Percentiles rank a stretch among this genome's conserved stretches.
Evolutionary conservation across 495 filamentous ascomycete genomes (phyloP).

Genomic region (Penicillium turbatum): DNA sequence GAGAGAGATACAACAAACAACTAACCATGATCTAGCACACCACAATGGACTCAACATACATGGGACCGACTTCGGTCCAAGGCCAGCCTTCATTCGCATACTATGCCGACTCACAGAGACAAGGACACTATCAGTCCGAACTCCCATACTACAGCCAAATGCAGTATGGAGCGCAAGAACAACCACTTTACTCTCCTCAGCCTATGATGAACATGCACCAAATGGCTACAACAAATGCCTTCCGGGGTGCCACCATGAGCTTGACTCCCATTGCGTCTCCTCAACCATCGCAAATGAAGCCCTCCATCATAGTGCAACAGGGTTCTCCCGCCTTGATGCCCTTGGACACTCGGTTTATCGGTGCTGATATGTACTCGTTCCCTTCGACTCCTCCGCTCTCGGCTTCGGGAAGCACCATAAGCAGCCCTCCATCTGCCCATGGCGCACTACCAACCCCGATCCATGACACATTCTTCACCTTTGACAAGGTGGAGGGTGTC

Average conservation of each 20-base stretch:
- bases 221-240: constrained; percentile 59
- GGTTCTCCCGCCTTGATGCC: constrained; percentile 68
- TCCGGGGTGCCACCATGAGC: constrained; percentile 47
- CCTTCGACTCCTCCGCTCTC: constrained; percentile 89
- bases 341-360: constrained; percentile 71
- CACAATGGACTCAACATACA: constrained; percentile 56
- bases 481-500: constrained; percentile 70
- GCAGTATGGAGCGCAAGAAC: constrained; percentile 38
- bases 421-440: constrained; percentile 76
- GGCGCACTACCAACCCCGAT: constrained; percentile 78
- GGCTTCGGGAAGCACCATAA: constrained; percentile 74
- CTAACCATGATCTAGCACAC: constrained; percentile 9
- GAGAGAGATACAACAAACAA: neutral
- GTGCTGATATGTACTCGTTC: constrained; percentile 66
- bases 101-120: constrained; percentile 81
- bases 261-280: constrained; percentile 78
- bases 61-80: constrained; percentile 49
- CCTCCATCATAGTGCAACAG: constrained; percentile 65
- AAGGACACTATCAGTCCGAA: constrained; percentile 72
- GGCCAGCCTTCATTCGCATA: constrained; percentile 85
- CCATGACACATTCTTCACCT: constrained; percentile 69
- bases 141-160: constrained; percentile 48
- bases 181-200: constrained; percentile 37
- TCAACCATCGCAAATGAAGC: constrained; percentile 69
- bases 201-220: constrained; percentile 70